Evolutionary conservation across 2,329 filamentous ascomycete genomes (phyloP).

Genomic region (Bretziella fagacearum): DNA sequence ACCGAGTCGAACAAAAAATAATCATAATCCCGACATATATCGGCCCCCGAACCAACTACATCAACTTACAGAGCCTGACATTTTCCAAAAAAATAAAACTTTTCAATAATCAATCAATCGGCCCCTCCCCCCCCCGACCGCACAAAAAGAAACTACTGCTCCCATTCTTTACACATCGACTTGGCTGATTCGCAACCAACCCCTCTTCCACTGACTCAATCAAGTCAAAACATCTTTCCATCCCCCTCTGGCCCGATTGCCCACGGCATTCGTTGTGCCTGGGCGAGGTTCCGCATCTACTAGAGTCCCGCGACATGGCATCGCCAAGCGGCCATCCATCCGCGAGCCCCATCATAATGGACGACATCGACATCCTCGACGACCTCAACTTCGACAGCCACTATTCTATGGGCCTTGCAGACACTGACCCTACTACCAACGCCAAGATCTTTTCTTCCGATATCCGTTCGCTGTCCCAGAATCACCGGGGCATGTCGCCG

Average conservation of each 20-base stretch:
- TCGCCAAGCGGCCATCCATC: constrained; percentile 10
- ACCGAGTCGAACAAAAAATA: too few relatives aligned
- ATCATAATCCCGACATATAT: too few relatives aligned
- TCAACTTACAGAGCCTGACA: too few relatives aligned
- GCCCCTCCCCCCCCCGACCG: too few relatives aligned
- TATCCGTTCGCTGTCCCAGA: constrained; percentile 8
- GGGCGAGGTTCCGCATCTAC: constrained; percentile 4
- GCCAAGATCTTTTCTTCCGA: constrained; percentile 11
- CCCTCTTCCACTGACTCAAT: too few relatives aligned
- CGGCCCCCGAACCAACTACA: too few relatives aligned
- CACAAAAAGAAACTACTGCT: too few relatives aligned
- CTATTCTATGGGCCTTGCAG: constrained; percentile 10
- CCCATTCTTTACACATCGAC: too few relatives aligned
- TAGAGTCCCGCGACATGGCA: constrained; percentile 10
- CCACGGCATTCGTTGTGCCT: constrained; percentile 5
- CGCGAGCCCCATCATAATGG: constrained; percentile 14
- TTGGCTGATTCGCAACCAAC: too few relatives aligned
- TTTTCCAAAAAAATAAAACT: too few relatives aligned
- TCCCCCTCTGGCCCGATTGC: constrained; percentile 5
- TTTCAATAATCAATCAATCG: too few relatives aligned
- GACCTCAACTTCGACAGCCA: constrained; percentile 11
- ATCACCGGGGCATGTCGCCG: constrained; percentile 13
- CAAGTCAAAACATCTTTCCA: too few relatives aligned
- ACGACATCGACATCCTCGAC: constrained; percentile 10
- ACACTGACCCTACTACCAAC: constrained; percentile 3